Base-by-base conservation (phyloP, 2,329 filamentous ascomycete species). In the Cercospora beticola region DNA sequence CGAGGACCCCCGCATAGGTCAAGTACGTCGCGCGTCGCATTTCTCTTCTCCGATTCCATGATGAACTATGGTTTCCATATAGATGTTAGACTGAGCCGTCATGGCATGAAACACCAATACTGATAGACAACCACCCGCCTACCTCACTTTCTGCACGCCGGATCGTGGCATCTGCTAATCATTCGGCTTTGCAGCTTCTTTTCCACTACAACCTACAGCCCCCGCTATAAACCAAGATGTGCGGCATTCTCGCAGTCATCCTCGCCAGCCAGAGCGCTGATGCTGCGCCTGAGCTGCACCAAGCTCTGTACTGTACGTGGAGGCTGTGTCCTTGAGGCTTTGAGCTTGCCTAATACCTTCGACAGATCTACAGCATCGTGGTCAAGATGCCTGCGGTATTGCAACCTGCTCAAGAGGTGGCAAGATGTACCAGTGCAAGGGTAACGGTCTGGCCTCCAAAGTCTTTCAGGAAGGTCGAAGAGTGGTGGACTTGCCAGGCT, bases 311-410 rank as follows among this genome's bases (percentile, higher is more conserved):
- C 74, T 79, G 62, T 64, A 64, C 6, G 62, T 46, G 26, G 21
- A 58, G 26, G 16, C 54, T n/a, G 4, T 52, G 18, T 18, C 14
- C 26, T 18, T 58, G 54, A 58, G 54, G n/a, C 14, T 18, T 9
- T 10, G 54, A 14, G 26, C 8, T 31, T 9, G 30, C 26, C 54
- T 58, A 9, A 58, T 3, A 10, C 26, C 1, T 58, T 18, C 14
- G 54, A 64, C 72, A 67, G 78, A 79, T 70, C 75, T 79, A 75
- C 72, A 84, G 78, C 70, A 93, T 78, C 87, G 92, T 76, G 92
- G 92, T 64, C 93, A 96, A 80, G 93, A 97, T 89, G 93, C 93
- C 61, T 92, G 89, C 65, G 93, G 93, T 71, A 94, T 97, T 74
- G 88, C 93, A 61, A 91, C 84, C 75, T 93, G 85, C 85, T 90